Conservation (phyloP, 164 flowering plant species). For the Vitis vinifera region ASM3070453v1 NC_081811.1:3105001-3105500, state of each 20-base stretch:
- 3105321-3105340: conserved; percentile 16
- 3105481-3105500: conserved; percentile 14
- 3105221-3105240: no score
- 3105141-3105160: conserved; percentile 20
- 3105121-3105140: conserved; percentile 23
- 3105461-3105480: not conserved
- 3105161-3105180: conserved; percentile 23
- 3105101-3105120: conserved; percentile 15
- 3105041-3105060: conserved; percentile 27
- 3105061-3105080: conserved; percentile 45
- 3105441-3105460: no score
- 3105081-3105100: conserved; percentile 20
- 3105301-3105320: conserved; percentile 11
- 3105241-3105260: not conserved
- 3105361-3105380: conserved; percentile 11
- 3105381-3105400: conserved; percentile 1
- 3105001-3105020: conserved; percentile 15
- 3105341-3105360: conserved; percentile 16
- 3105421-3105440: no score
- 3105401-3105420: no score
- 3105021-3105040: conserved; percentile 45
- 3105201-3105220: not conserved
- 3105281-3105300: conserved; percentile 30
- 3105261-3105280: conserved; percentile 15
- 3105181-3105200: conserved; percentile 2